Base-by-base conservation (phyloP, 2,329 filamentous ascomycete species). In the Diaporthe nobilis region DNA sequence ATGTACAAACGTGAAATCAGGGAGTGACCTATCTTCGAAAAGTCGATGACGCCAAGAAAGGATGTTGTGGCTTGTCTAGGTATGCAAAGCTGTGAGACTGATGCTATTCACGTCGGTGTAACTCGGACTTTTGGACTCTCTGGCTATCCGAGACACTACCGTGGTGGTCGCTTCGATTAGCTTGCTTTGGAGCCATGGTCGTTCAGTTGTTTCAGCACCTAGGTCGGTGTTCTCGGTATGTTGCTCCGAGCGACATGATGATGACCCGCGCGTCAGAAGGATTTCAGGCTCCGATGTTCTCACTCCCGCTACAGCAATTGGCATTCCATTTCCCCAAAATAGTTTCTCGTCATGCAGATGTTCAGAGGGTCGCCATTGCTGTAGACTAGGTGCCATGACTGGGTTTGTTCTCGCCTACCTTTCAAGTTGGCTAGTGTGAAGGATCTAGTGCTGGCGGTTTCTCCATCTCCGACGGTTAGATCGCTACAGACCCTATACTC, bases 51-150 rank as follows among this genome's bases (percentile, higher is more conserved):
- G 31, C 47, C 44, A 51, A 28, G 42, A 15, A 47, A 49, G 9
- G 9, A 12, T 31, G 20, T 37, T 51, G 44, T 34, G 44, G 63
- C 44, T 51, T 13, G 10, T n/a, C 15, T 25, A n/a, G 22, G n/a
- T n/a, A n/a, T 34, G 28, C 10, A 5, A 39, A 31, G 44, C 63
- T 37, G 31, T 10, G 10, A n/a, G 20, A 51, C n/a, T 34, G 61
- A 67, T 51, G 44, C 44, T 51, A 51, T 51, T 37, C 44, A 51
- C 28, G 6, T 51, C 63, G 63, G 63, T 37, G 42, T 34, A 51
- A 67, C 44, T 67, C 63, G 63, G 63, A 67, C 28, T 67, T 47
- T 25, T 51, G 63, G 63, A 51, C 63, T 67, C 31, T 17, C 9
- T 6, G 28, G 28, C 31, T 17, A 34, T 2, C 63, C 63, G 63